Evolutionary conservation across 2,329 filamentous ascomycete genomes (phyloP).

Genomic region (Fusarium tuaranense): DNA sequence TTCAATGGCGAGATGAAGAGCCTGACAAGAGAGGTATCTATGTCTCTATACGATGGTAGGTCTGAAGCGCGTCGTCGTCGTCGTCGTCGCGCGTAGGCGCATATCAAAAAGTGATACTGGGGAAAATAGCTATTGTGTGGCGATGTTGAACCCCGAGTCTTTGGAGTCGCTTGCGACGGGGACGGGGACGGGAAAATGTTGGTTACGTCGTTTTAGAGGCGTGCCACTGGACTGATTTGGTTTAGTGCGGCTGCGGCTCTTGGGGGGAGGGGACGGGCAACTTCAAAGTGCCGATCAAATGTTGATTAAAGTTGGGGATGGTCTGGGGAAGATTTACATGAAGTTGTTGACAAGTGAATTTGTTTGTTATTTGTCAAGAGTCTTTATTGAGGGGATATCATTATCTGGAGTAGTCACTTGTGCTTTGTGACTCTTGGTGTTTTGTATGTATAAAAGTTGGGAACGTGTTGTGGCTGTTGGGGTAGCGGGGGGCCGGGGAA

Average conservation of each 20-base stretch:
- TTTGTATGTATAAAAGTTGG: not conserved
- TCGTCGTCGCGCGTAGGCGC: slow-evolving; percentile 28
- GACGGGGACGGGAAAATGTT: slow-evolving; percentile 15
- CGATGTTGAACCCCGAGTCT: not conserved
- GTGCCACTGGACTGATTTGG: slow-evolving; percentile 21
- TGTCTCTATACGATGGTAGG: not conserved
- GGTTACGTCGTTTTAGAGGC: slow-evolving; percentile 30
- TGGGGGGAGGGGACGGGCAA: not conserved
- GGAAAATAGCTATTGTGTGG: not conserved
- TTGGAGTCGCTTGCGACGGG: not conserved
- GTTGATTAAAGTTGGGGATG: not conserved
- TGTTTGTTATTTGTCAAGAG: not conserved
- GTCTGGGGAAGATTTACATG: not conserved
- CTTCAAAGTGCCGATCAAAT: not conserved
- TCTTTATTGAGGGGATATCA: not conserved
- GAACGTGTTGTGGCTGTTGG: not conserved
- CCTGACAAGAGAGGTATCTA: not conserved
- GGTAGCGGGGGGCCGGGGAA: not conserved
- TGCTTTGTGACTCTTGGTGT: not conserved
- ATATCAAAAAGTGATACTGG: not conserved
- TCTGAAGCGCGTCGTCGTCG: not conserved
- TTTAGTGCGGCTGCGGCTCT: slow-evolving; percentile 28
- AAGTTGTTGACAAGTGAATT: not conserved
- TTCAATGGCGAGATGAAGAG: not conserved
- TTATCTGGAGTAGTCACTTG: not conserved